A percentile compares a stretch with the other conserved stretches of the same genome.
These are phyloP conservation scores for Russula sp. DNA, from an alignment of 768 basidiomycete genomes.

Conservation along the genomic window DNA sequence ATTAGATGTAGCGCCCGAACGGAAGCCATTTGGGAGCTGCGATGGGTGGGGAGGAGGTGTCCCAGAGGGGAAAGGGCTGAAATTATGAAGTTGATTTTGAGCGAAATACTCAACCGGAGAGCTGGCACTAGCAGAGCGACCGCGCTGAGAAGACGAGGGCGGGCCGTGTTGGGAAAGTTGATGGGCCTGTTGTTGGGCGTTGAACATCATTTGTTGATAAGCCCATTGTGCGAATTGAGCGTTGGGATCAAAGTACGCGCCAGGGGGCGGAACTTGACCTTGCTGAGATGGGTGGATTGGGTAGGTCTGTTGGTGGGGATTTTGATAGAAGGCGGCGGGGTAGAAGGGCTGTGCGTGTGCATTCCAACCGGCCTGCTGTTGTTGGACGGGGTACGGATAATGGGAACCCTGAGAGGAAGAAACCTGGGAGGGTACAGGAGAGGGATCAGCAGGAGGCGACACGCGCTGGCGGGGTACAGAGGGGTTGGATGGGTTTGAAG, in stretches of 20 bases:
- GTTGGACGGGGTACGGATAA: constrained; percentile 67
- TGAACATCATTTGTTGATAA: constrained; percentile 89
- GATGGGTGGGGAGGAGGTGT: constrained; percentile 59
- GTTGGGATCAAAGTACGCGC: constrained; percentile 70
- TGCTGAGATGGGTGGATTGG: constrained; percentile 36
- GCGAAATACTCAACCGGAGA: constrained; percentile 50
- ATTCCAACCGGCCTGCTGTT: constrained; percentile 67
- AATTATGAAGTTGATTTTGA: constrained; percentile 47
- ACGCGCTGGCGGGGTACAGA: constrained; percentile 50
- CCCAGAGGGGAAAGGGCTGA: constrained; percentile 62
- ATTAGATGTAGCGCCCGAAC: constrained; percentile 30
- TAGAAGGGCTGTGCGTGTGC: constrained; percentile 69
- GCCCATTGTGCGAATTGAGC: constrained; percentile 82
- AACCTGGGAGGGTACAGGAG: constrained; percentile 31
- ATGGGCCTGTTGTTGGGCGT: constrained; percentile 34
- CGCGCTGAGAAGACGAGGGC: constrained; percentile 38
- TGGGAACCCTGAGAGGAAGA: constrained; percentile 37
- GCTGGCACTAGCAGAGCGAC: constrained; percentile 34
- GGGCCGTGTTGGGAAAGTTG: constrained; percentile 21
- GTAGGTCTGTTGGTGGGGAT: constrained; percentile 57
- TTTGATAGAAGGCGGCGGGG: constrained; percentile 65
- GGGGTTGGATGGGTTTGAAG: constrained; percentile 34
- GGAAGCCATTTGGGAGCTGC: constrained; percentile 40
- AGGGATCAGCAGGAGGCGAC: constrained; percentile 52
- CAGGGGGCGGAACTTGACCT: constrained; percentile 42